Evolutionary conservation across 768 basidiomycete species (phyloP).

Genomic region (Naganishia onofrii): DNA sequence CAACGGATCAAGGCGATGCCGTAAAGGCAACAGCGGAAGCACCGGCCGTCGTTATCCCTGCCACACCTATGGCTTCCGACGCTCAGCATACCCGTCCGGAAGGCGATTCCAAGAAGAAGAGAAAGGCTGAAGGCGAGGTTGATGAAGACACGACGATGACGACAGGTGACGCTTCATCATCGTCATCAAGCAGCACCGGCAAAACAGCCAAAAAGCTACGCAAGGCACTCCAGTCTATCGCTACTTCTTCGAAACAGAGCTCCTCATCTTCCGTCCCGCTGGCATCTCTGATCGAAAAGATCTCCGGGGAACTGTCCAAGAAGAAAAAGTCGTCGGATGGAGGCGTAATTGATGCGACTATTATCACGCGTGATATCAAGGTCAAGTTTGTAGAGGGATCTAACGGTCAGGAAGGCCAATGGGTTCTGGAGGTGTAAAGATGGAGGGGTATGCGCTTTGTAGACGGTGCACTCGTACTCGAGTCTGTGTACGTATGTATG

Average conservation of each 20-base stretch:
- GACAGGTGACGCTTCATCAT: conserved; percentile 7
- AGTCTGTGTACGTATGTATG: background rate
- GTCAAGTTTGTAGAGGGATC: conserved; percentile 13
- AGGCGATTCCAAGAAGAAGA: conserved; percentile 30
- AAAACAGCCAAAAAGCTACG: conserved; percentile 26
- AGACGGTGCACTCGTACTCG: background rate
- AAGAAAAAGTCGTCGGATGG: conserved; percentile 9
- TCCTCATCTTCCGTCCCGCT: background rate
- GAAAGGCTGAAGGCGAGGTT: conserved; percentile 35
- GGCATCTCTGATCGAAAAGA: conserved; percentile 17
- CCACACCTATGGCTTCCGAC: conserved; percentile 6
- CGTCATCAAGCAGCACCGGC: conserved; percentile 35
- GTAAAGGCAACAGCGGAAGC: background rate
- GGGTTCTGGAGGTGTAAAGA: conserved; percentile 3
- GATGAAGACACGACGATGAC: conserved; percentile 20
- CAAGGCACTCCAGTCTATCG: conserved; percentile 5
- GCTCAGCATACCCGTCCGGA: conserved; percentile 16
- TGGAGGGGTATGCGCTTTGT: background rate
- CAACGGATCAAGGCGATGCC: background rate
- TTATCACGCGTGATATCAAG: conserved; percentile 19
- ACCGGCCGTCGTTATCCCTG: conserved; percentile 16
- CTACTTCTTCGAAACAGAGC: background rate
- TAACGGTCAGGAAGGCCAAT: conserved; percentile 1
- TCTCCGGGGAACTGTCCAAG: conserved; percentile 1
- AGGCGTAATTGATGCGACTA: conserved; percentile 14